Evolutionary conservation across 1,284 basidiomycete genomes (phyloP).

Genomic region (Sparassis latifolia): DNA sequence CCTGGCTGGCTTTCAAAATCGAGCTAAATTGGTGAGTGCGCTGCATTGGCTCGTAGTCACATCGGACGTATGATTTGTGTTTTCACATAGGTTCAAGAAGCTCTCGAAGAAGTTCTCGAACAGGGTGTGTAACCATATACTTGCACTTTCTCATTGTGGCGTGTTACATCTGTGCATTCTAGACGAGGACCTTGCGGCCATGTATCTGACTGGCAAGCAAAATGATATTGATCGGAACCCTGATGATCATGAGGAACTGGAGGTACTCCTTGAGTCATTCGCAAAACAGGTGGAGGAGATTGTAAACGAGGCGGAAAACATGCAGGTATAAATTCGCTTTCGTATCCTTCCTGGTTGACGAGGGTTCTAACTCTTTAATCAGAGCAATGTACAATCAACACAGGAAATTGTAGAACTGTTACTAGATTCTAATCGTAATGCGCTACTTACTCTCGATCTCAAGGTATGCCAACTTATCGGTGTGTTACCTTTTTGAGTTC

Average conservation of each 20-base stretch:
- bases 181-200: constrained; percentile 91
- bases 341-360: neutral
- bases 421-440: constrained; percentile 93
- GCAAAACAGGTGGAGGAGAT: constrained; percentile 96
- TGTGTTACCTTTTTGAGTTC: neutral
- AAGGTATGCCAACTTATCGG: constrained; percentile 43
- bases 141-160: neutral
- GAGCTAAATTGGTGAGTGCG: constrained; percentile 64
- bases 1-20: constrained; percentile 81
- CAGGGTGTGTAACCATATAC: constrained; percentile 50
- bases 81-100: constrained; percentile 68
- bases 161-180: constrained; percentile 1
- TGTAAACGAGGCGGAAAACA: constrained; percentile 86
- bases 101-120: constrained; percentile 83
- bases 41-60: constrained; percentile 3
- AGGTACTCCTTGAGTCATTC: constrained; percentile 90
- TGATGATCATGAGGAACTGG: constrained; percentile 89
- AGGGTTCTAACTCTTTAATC: neutral
- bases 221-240: constrained; percentile 47
- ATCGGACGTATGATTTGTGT: constrained; percentile 9
- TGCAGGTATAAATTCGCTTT: constrained; percentile 48
- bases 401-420: constrained; percentile 98
- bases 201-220: constrained; percentile 85
- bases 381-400: constrained; percentile 91
- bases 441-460: constrained; percentile 86